Base-by-base conservation (phyloP, 2,329 filamentous ascomycete genomes). In the Fusarium fracticaudum region DNA sequence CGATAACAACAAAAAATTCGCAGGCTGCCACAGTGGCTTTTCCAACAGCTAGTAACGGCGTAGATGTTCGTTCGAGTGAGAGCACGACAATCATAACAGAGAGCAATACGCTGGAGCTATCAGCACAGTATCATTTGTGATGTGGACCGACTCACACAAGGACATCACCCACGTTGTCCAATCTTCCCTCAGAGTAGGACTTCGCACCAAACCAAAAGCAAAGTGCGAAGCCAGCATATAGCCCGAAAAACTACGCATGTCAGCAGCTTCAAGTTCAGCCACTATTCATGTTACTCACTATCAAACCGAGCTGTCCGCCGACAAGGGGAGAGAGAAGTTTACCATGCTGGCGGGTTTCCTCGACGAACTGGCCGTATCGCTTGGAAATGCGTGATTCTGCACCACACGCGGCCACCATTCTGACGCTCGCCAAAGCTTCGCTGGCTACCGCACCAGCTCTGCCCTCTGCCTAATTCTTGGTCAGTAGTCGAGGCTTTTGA, bases 181-280 rank as follows among this genome's bases (percentile, higher is more conserved):
- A 79, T 24, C 84, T 82, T 2, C 85, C 85, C 18, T 88, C 83
- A 5, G 84, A 70, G 54, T 81, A 86, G 1, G 87, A 85, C 74
- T 86, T 88, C 51, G 87, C 86, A 8, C 90, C 91, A 72, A 88
- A 92, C 89, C 89, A 92, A 71, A 92, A 92, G 13, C 87, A 84
- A 29, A 92, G 83, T 3, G 86, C 87, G 70, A 91, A 91, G 0
- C 86, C 84, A 6, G 82, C 79, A 64, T 86, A 89, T 1, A 88
- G 79, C 7, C 84, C 85, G 59, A 91, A 90, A 80, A 90, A 90
- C 82, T 86, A 43, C 6, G 11, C 13, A 7, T 40, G 38, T 80
- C 35, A 45, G 24, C 10, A 37, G 18, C 9, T 38, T 20, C 8
- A 53, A 50, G 38, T 12, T 10, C 38, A 31, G 15, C 10, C 37